Percentiles rank a stretch among this genome's conserved stretches.
phyloP scores from a whole-genome alignment of 345 rosid genomes.

The Abelmoschus esculentus region DNA sequence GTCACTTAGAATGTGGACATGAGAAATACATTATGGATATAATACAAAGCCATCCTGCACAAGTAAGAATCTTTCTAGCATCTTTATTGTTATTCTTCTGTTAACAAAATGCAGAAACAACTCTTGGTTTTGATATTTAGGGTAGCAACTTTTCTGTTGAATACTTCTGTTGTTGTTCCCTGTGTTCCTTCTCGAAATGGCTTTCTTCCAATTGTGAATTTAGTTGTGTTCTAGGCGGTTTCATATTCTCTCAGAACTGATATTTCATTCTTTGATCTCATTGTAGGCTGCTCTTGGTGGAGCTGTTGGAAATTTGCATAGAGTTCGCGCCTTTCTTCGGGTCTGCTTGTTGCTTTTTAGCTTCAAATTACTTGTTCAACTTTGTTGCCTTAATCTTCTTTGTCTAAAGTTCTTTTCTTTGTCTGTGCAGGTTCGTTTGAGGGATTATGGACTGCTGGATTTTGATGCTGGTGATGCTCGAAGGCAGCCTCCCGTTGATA shows the following conservation, averaged over 20 bases:
- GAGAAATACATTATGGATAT: slow-evolving; percentile 89
- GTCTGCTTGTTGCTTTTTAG: slow-evolving; percentile 37
- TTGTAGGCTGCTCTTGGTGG: slow-evolving; percentile 96
- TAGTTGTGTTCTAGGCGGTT: neutral
- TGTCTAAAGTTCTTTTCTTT: slow-evolving; percentile 11
- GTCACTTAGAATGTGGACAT: slow-evolving; percentile 86
- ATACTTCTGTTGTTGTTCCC: slow-evolving; percentile 9
- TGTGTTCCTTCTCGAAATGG: neutral
- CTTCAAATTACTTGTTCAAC: slow-evolving; percentile 7
- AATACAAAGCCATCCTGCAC: slow-evolving; percentile 89
- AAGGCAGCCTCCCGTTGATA: slow-evolving; percentile 98
- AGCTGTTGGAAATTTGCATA: slow-evolving; percentile 91
- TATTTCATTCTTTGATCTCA: slow-evolving; percentile 8
- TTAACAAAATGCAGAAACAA: slow-evolving; percentile 4
- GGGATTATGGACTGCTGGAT: slow-evolving; percentile 91
- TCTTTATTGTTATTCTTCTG: slow-evolving; percentile 11
- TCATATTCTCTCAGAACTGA: slow-evolving; percentile 9
- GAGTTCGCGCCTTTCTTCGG: slow-evolving; percentile 91
- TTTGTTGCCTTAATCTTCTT: slow-evolving; percentile 5
- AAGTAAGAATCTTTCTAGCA: slow-evolving; percentile 39
- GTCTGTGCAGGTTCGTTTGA: slow-evolving; percentile 65
- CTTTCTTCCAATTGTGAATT: neutral
- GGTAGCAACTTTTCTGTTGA: neutral
- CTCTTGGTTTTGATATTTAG: neutral
- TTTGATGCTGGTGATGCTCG: slow-evolving; percentile 80